A percentile compares a stretch with the other conserved stretches of the same genome.
Evolutionary conservation across 169 alveolate species (phyloP).

Genomic region (Theileria sp.): DNA sequence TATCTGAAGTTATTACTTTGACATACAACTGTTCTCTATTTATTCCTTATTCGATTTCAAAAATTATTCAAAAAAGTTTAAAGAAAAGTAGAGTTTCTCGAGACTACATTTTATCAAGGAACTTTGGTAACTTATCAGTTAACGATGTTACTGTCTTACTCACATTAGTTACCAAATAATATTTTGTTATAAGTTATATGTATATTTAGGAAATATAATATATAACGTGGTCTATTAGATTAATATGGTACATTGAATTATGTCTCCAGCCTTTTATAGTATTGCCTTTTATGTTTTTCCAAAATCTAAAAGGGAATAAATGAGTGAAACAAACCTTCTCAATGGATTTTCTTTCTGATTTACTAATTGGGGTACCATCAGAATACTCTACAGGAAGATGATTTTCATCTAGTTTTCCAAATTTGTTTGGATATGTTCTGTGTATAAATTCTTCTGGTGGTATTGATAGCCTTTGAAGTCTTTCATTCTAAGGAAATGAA

Average conservation of each 20-base stretch:
- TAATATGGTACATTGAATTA: not conserved
- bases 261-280: constrained; percentile 14
- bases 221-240: not conserved
- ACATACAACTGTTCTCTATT: constrained; percentile 7
- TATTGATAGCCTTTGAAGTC: constrained; percentile 13
- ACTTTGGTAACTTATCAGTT: not conserved
- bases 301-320: constrained; percentile 14
- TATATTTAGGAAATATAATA: not conserved
- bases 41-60: constrained; percentile 5
- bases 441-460: constrained; percentile 59
- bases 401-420: constrained; percentile 61
- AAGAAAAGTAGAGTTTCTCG: constrained; percentile 1
- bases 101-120: constrained; percentile 4
- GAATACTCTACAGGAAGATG: constrained; percentile 51
- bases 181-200: not conserved
- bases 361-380: constrained; percentile 59
- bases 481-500: constrained; percentile 26
- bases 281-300: constrained; percentile 54
- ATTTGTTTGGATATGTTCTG: constrained; percentile 60
- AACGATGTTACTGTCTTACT: not conserved
- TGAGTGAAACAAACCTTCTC: constrained; percentile 36
- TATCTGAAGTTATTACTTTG: not conserved
- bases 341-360: constrained; percentile 58
- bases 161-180: not conserved
- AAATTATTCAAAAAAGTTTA: not conserved